Evolutionary conservation across 176 grass and related monocot species (phyloP), one percentile per base, ranked within the genome.

Genomic region (Ensete glaucum): DNA sequence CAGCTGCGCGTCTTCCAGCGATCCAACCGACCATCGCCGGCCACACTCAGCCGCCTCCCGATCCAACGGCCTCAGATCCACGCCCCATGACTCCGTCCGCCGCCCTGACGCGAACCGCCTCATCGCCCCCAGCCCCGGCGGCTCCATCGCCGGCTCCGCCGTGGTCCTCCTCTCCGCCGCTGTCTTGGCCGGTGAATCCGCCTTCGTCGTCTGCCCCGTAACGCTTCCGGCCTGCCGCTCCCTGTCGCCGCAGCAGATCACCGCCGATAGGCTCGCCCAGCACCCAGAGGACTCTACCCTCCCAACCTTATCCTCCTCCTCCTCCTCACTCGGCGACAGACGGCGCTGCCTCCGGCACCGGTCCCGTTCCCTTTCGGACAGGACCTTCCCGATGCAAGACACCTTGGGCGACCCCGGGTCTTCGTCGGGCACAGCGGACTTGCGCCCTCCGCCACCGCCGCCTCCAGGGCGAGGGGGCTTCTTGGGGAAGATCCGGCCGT

Each of bases 301-400:
- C 34, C 34, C 34, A 43, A 6, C 8, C n/a, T 49, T 43, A 66
- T 22, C 76, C 15, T 19, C 76, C 15, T 19, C 76, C 15, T 19
- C 27, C 59, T 10, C 54, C 8, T 49, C 9, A 55, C 50, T 15
- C 59, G 25, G 14, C 58, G 12, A 34, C 64, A n/a, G 2, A 5
- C 11, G 86, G 0, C 50, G 75, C 17, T 59, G 73, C 9, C 69
- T 27, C 2, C 80, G 34, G 34, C 34, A 43, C 34, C 34, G 81
- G 15, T 77, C 71, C 64, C 85, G 78, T 34, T 86, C 70, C 71
- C 64, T 22, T 12, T 82, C 86, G 12, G 90, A 86, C 53, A 89
- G 81, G 9, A 99, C 88, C 82, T 94, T 99, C 11, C 95, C 95
- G 65, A 99, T 84, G 81, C 95, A 99, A 15, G 95, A 99, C 0